Evolutionary conservation across 2,329 filamentous ascomycete genomes (phyloP).

Genomic region (Clonostachys chloroleuca): DNA sequence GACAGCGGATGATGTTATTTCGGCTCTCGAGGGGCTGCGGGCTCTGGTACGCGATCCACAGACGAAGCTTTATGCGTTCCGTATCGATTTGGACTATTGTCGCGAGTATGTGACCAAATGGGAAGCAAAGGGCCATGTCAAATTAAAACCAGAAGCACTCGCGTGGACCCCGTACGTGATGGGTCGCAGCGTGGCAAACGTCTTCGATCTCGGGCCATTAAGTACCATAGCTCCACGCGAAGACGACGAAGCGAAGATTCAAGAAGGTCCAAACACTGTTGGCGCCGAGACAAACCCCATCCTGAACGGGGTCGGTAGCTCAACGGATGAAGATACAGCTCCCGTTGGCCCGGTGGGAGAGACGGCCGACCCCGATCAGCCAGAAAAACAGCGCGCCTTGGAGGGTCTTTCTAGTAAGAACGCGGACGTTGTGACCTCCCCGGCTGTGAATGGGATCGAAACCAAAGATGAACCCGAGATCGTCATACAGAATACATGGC

Average conservation of each 20-base stretch:
- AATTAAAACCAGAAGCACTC: conserved; percentile 72
- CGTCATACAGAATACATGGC: conserved; percentile 31
- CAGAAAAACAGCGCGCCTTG: conserved; percentile 17
- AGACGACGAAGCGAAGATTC: conserved; percentile 51
- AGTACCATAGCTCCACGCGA: conserved; percentile 86
- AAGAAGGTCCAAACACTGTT: conserved; percentile 18
- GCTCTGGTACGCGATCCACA: conserved; percentile 86
- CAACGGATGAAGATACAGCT: background rate
- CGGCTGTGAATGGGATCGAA: background rate
- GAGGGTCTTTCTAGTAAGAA: conserved; percentile 9
- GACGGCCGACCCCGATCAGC: background rate
- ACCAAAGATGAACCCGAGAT: conserved; percentile 12
- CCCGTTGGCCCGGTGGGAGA: background rate
- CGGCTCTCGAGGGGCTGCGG: conserved; percentile 83
- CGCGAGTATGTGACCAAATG: conserved; percentile 84
- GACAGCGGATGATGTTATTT: conserved; percentile 94
- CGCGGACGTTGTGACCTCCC: conserved; percentile 22
- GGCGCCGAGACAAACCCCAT: conserved; percentile 10
- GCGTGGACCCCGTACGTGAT: conserved; percentile 98
- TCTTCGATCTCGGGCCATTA: conserved; percentile 76
- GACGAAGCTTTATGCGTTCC: conserved; percentile 83
- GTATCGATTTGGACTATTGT: conserved; percentile 82
- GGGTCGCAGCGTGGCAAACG: conserved; percentile 77
- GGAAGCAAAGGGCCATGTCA: conserved; percentile 84
- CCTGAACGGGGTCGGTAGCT: conserved; percentile 11